These are phyloP conservation scores for Pichia heedii DNA, from an alignment of 805 yeast genomes.

Conservation along the genomic window DNA sequence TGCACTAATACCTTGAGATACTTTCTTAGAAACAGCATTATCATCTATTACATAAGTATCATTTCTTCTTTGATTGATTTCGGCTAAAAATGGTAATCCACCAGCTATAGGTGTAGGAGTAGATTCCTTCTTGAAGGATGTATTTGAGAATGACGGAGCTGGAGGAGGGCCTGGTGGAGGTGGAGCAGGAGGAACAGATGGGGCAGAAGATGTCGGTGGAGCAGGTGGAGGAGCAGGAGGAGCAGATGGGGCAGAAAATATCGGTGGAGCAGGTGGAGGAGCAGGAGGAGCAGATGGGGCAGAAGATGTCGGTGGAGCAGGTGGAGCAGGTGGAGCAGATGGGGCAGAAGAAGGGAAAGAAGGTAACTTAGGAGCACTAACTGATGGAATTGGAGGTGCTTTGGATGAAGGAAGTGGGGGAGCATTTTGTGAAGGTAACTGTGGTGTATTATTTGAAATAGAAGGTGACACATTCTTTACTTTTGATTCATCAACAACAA, in stretches of 20 bases:
- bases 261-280: conserved; percentile 12
- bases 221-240: conserved; percentile 18
- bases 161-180: conserved; percentile 15
- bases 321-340: conserved; percentile 1
- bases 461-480: background rate
- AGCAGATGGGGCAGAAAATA: conserved; percentile 15
- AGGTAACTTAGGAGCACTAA: conserved; percentile 15
- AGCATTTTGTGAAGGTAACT: conserved; percentile 7
- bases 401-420: conserved; percentile 18
- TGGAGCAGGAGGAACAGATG: conserved; percentile 13
- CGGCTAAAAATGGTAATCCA: conserved; percentile 48
- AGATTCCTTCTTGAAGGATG: background rate
- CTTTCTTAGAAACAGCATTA: conserved; percentile 13
- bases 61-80: conserved; percentile 47
- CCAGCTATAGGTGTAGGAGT: conserved; percentile 29
- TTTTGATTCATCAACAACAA: conserved; percentile 34
- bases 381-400: conserved; percentile 8
- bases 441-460: conserved; percentile 6
- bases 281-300: conserved; percentile 18
- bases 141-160: conserved; percentile 1
- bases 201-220: conserved; percentile 5
- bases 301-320: conserved; percentile 14
- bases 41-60: conserved; percentile 42
- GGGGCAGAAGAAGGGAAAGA: conserved; percentile 14
- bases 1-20: conserved; percentile 20